phyloP scores from a whole-genome alignment of 371 early-diverging fungal species.

The Lichtheimia ramosa region DNA sequence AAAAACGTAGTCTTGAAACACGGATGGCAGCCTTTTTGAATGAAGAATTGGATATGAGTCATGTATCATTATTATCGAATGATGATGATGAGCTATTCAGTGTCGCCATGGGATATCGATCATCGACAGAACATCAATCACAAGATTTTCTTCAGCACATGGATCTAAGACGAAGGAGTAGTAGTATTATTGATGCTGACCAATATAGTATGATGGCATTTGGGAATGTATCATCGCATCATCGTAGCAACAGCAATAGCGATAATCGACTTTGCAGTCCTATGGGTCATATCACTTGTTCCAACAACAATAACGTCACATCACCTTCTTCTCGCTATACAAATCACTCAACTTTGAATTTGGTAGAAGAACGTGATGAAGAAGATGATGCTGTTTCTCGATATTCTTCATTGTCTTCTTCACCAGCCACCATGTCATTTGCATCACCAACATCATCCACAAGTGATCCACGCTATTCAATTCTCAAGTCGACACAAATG shows the following conservation, averaged over 20 bases:
- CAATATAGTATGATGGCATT: constrained; percentile 6
- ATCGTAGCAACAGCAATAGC: not conserved
- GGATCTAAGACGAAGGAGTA: constrained; percentile 4
- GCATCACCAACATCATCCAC: not conserved
- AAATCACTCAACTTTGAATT: constrained; percentile 6
- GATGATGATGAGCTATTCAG: constrained; percentile 6
- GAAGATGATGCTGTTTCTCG: constrained; percentile 15
- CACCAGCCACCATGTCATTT: constrained; percentile 8
- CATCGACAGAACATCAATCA: not conserved
- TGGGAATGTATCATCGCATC: not conserved
- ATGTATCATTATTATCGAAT: constrained; percentile 1
- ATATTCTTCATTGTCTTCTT: constrained; percentile 13
- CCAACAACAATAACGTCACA: no score
- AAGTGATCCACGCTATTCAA: not conserved
- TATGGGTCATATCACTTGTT: no score
- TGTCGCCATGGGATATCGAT: constrained; percentile 1
- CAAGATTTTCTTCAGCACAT: constrained; percentile 2
- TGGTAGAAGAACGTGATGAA: constrained; percentile 8
- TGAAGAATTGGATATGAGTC: constrained; percentile 11
- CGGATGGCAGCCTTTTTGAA: constrained; percentile 18
- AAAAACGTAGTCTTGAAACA: constrained; percentile 13
- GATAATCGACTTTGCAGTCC: not conserved
- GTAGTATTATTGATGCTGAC: constrained; percentile 7
- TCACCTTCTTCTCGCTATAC: not conserved
- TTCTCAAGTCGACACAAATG: not conserved